A percentile compares a stretch with the other conserved stretches of the same genome.
phyloP scores from a whole-genome alignment of 169 alveolate species.

The Plasmodium coatneyi region DNA sequence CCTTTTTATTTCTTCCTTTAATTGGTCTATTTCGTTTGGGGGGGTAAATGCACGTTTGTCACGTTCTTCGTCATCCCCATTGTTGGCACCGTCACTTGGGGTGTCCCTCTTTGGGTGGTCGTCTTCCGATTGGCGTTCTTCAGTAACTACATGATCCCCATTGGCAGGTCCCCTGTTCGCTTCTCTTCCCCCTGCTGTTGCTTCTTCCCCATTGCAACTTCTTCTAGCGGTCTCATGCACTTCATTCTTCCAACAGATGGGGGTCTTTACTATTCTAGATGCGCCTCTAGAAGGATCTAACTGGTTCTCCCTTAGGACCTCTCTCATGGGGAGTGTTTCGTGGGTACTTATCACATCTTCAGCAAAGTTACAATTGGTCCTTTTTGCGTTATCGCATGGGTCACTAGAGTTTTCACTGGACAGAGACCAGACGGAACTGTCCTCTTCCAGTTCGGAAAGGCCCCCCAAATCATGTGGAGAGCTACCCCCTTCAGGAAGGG shows the following conservation, averaged over 20 bases:
- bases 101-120: neutral
- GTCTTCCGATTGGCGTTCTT: neutral
- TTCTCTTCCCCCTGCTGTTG: neutral
- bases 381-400: neutral
- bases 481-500: neutral
- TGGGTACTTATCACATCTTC: neutral
- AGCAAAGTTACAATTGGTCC: neutral
- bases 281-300: neutral
- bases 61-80: neutral
- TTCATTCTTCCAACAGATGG: neutral
- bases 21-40: neutral
- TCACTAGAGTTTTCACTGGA: neutral
- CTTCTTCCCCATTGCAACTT: neutral
- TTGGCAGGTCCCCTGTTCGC: neutral
- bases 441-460: neutral
- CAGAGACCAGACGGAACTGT: neutral
- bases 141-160: neutral
- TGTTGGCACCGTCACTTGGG: neutral
- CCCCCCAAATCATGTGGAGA: neutral
- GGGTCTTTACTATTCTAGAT: neutral
- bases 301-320: neutral
- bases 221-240: neutral
- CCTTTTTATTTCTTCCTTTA: conserved; percentile 37
- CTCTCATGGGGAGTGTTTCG: neutral
- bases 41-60: neutral